Base-by-base conservation (phyloP, 2,329 filamentous ascomycete genomes). In the Colletotrichum spinosum region DNA sequence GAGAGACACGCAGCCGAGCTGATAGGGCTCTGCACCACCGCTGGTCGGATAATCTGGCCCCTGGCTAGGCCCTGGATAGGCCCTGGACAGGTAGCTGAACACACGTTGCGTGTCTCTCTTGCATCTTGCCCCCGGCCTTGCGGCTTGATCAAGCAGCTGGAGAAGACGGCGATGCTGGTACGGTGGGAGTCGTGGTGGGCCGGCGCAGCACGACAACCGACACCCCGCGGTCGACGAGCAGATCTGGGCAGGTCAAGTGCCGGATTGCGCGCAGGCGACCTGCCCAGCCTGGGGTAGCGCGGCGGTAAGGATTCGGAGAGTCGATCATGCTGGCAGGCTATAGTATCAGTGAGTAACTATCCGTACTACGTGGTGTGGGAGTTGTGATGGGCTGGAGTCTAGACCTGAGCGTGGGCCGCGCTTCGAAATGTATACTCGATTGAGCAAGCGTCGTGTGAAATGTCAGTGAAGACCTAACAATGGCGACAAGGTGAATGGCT, bases 201-300 rank as follows among this genome's bases (percentile, higher is more conserved):
- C 52, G 8, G 12, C 56, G 62, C 46, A 33, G 61, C 62, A 25
- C 41, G 56, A 61, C 51, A 25, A 25, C 25, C 25, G 25, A 25
- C 25, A 25, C 56, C 56, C 46, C 51, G 57, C 52, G 39, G 46
- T 52, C n/a, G n/a, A 49, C 37, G 12, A 42, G 51, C 56, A 55
- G 57, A 62, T 62, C 57, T 33, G 34, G 62, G 46, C 55, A 65
- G 62, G 62, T 65, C 57, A 60, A 65, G 41, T 65, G 52, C 62
- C 62, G 62, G 51, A 55, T 51, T 51, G 50, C 56, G 37, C 56
- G 45, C 61, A 55, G 50, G 38, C 57, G 61, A 65, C 61, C 56
- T 65, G 62, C 62, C 51, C 51, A 37, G 61, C 61, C 61, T 46
- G 62, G 62, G 62, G 62, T 65, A 65, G 57, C 62, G 62, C 52